Percentiles rank a stretch among this genome's conserved stretches.
Evolutionary conservation across 2,329 filamentous ascomycete species (phyloP).

Genomic region (Pseudocercospora pini-densiflorae): DNA sequence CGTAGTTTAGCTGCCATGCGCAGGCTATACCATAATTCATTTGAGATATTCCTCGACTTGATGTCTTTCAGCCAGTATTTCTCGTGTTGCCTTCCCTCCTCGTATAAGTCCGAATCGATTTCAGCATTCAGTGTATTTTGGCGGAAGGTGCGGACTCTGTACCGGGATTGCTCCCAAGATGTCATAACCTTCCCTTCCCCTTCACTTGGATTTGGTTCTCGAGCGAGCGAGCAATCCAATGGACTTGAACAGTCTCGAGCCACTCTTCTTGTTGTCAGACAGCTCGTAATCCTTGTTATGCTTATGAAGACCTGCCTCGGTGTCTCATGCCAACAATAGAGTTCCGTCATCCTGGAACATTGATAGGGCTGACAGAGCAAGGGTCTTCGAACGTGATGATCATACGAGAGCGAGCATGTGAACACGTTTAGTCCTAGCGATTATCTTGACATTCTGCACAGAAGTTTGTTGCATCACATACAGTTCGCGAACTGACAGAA

Average conservation of each 20-base stretch:
- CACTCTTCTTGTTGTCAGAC: neutral
- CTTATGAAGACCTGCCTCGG: neutral
- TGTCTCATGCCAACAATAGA: conserved; percentile 2
- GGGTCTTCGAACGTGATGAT: neutral
- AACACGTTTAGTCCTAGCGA: neutral
- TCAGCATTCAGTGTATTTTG: too few species aligned
- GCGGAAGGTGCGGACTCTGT: too few species aligned
- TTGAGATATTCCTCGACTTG: neutral
- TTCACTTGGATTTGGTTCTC: too few species aligned
- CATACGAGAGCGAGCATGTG: neutral
- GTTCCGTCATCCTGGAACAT: neutral
- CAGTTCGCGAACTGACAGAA: neutral
- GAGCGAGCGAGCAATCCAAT: too few species aligned
- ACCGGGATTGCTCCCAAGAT: too few species aligned
- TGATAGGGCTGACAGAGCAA: conserved; percentile 6
- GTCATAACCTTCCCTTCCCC: too few species aligned
- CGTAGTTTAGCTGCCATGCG: neutral
- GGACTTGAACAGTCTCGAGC: too few species aligned
- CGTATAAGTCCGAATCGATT: too few species aligned
- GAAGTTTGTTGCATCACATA: neutral
- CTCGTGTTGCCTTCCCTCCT: neutral
- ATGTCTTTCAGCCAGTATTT: neutral
- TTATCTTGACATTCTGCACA: neutral
- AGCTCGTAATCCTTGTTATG: too few species aligned
- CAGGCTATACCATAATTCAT: neutral